Conservation (phyloP, 2,329 filamentous ascomycete species). For the Penicillium freii region DNA sequence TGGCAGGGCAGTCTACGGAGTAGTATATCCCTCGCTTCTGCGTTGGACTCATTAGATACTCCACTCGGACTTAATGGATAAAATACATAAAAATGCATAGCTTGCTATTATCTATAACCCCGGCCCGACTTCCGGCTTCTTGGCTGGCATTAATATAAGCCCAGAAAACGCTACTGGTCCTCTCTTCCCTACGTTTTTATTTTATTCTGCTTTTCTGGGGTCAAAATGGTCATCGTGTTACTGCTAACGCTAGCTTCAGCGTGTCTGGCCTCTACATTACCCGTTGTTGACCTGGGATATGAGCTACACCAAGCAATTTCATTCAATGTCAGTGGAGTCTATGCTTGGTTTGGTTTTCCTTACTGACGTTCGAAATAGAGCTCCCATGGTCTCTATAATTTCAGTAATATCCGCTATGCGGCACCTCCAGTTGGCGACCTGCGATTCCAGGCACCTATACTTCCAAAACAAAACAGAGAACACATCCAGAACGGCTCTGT, state of each 20-base stretch:
- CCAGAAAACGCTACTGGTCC: background rate
- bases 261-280: constrained; percentile 24
- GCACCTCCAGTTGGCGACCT: constrained; percentile 53
- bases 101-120: background rate
- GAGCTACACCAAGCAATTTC: constrained; percentile 48
- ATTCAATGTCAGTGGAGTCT: constrained; percentile 14
- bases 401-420: constrained; percentile 58
- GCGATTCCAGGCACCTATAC: constrained; percentile 50
- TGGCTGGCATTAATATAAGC: background rate
- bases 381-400: constrained; percentile 51
- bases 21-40: background rate
- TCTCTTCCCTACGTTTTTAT: background rate
- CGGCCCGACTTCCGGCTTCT: background rate
- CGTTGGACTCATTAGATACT: background rate
- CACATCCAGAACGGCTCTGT: constrained; percentile 47
- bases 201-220: background rate
- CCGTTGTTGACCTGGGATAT: constrained; percentile 55
- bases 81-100: background rate
- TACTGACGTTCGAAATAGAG: constrained; percentile 6
- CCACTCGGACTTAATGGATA: background rate
- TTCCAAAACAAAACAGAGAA: constrained; percentile 45
- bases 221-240: constrained; percentile 10
- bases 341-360: background rate
- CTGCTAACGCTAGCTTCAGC: constrained; percentile 17
- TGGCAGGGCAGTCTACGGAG: background rate